These are phyloP conservation scores for Geotrichum carabidarum DNA, from an alignment of 1,139 yeast genomes.

Conservation along the genomic window DNA sequence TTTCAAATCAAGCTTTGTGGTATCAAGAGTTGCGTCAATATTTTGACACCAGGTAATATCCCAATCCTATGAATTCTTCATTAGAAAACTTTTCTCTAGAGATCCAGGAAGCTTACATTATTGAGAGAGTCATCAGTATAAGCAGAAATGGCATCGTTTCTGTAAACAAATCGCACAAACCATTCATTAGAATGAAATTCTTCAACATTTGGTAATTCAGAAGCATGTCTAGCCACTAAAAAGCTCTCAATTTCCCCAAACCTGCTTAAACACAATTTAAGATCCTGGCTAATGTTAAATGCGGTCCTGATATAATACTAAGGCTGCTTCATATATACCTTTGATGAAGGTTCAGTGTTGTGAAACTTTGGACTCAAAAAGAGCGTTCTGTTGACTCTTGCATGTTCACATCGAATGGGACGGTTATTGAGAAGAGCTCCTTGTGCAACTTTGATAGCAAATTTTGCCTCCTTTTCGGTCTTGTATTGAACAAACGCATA, in stretches of 20 bases:
- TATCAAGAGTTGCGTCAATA: constrained; percentile 18
- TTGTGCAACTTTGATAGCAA: constrained; percentile 66
- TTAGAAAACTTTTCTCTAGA: neutral
- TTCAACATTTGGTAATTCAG: constrained; percentile 21
- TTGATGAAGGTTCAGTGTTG: neutral
- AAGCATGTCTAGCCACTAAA: constrained; percentile 37
- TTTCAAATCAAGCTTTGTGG: constrained; percentile 17
- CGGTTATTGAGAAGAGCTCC: constrained; percentile 67
- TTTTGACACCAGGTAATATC: constrained; percentile 21
- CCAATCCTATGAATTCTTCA: constrained; percentile 15
- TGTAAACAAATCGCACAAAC: constrained; percentile 76
- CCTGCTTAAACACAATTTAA: constrained; percentile 42
- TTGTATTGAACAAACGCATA: constrained; percentile 90
- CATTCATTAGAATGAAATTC: constrained; percentile 45
- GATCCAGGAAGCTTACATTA: constrained; percentile 6
- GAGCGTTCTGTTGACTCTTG: constrained; percentile 83
- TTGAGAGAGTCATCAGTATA: constrained; percentile 45
- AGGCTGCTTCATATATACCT: constrained; percentile 9
- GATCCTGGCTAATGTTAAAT: constrained; percentile 27
- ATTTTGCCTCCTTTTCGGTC: constrained; percentile 62
- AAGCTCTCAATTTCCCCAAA: constrained; percentile 76
- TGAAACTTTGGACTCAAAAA: constrained; percentile 37
- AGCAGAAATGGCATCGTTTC: constrained; percentile 89
- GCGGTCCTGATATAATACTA: neutral
- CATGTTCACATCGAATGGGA: constrained; percentile 79